These are phyloP conservation scores for Codiaeum variegatum DNA, from an alignment of 441 rosid species.

Conservation along the genomic window DNA sequence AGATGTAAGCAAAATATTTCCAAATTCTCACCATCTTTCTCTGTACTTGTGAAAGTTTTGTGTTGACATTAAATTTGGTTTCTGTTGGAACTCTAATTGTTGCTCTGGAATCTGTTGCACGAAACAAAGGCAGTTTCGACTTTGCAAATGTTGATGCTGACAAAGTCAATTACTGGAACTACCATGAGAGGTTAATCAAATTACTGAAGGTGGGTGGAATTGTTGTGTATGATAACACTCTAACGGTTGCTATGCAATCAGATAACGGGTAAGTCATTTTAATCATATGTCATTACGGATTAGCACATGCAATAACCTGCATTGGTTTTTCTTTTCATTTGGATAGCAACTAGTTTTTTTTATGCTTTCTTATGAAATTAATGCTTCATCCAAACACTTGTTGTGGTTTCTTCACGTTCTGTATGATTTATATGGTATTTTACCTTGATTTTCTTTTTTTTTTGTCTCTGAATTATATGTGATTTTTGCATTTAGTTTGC, in stretches of 20 bases:
- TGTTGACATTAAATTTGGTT: neutral
- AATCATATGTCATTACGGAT: no score
- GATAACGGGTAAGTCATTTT: no score
- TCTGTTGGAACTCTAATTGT: no score
- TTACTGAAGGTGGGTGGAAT: slow-evolving; percentile 56
- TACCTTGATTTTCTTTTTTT: neutral
- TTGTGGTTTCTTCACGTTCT: neutral
- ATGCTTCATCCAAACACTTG: neutral
- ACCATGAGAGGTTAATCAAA: slow-evolving; percentile 58
- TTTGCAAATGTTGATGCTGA: slow-evolving; percentile 71
- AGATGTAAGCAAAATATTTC: slow-evolving; percentile 43
- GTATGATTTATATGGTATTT: neutral
- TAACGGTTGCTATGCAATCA: slow-evolving; percentile 42
- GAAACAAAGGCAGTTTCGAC: slow-evolving; percentile 55
- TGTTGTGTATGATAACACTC: slow-evolving; percentile 57
- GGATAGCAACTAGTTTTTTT: neutral
- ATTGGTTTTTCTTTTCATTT: neutral
- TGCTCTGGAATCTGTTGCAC: slow-evolving; percentile 26
- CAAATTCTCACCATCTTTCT: neutral
- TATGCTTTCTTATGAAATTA: neutral
- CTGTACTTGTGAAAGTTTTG: neutral
- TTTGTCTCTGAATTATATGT: neutral
- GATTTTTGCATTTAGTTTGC: no score
- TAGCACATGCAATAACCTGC: neutral
- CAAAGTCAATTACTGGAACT: slow-evolving; percentile 45